phyloP scores from a whole-genome alignment of 371 early-diverging fungal genomes.

The Capniomyces stellatus region DNA sequence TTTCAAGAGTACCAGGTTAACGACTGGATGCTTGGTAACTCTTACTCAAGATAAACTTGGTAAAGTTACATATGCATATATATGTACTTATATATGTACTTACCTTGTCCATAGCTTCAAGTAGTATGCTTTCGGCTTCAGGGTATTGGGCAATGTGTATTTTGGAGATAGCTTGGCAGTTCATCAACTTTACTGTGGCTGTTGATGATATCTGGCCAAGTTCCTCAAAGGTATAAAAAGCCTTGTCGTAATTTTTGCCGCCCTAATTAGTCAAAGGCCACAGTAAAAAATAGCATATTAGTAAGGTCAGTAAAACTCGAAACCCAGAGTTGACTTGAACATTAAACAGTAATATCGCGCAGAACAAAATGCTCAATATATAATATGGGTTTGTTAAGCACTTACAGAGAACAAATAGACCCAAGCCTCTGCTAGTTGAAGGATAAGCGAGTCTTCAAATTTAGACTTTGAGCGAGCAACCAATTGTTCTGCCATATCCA shows the following conservation, averaged over 20 bases:
- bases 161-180: constrained; percentile 66
- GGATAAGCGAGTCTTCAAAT: constrained; percentile 78
- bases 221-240: constrained; percentile 86
- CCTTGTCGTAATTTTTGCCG: constrained; percentile 66
- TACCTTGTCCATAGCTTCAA: constrained; percentile 64
- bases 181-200: constrained; percentile 58
- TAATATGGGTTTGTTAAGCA: constrained; percentile 31
- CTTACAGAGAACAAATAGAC: constrained; percentile 37
- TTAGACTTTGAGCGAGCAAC: constrained; percentile 49
- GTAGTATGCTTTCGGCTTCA: constrained; percentile 67
- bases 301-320: no score
- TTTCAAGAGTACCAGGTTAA: no score
- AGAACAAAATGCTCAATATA: no score
- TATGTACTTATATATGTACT: background rate
- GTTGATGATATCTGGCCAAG: constrained; percentile 55
- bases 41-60: no score
- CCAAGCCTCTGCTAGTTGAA: constrained; percentile 91
- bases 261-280: no score
- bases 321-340: background rate
- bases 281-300: no score
- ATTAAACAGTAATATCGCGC: constrained; percentile 3
- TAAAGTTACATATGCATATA: no score
- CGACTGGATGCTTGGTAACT: no score
- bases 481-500: constrained; percentile 74
- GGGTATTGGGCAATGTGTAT: constrained; percentile 64